Evolutionary conservation across 495 filamentous ascomycete genomes (phyloP), one percentile per base, ranked within the genome.

Genomic region (Penicillium riverlandense): DNA sequence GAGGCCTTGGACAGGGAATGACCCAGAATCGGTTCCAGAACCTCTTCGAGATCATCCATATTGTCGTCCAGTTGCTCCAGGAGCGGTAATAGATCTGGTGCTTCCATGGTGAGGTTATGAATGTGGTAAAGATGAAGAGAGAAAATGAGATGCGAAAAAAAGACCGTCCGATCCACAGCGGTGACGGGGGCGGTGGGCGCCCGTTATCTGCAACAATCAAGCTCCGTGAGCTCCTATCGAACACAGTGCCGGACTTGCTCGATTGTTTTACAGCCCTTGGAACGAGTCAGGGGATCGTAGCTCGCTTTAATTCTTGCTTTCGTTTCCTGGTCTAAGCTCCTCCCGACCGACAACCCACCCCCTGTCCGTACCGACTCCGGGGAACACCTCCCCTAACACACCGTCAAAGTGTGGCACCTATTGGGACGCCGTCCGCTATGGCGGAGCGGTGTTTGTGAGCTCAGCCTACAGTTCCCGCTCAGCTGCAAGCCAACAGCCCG

Each of bases 41-140:
- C 66, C n/a, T 83, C 80, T 47, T 89, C 77, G 16, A 96, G 74
- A 43, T 85, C 79, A 61, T 90, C 83, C 38, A 95, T 72, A 44
- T 86, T 77, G 51, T 80, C 78, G 40, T 87, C 83, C 8, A 96
- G 79, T 48, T 77, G 70, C 51, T 86, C 80, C 35, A 97, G 63
- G 47, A 82, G 70, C 34, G 72, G 63, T 30, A 68, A 37, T 32
- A 80, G 41, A 49, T 71, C 56, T 33, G 52, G 42, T 29, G 63
- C 41, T 10, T 78, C 72, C 74, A 78, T 54, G 37, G 34, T 52
- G 51, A 30, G 50, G 45, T 12, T n/a, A 41, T 47, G 29, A 22
- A 13, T 33, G 28, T 46, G 47, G 43, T 14, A 15, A 42, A 39
- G 34, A 42, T 29, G 52, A 41, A 38, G 15, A 34, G 40, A 35